Evolutionary conservation across 495 filamentous ascomycete genomes (phyloP), one percentile per base, ranked within the genome.

Genomic region (Polyplosphaeria fusca): DNA sequence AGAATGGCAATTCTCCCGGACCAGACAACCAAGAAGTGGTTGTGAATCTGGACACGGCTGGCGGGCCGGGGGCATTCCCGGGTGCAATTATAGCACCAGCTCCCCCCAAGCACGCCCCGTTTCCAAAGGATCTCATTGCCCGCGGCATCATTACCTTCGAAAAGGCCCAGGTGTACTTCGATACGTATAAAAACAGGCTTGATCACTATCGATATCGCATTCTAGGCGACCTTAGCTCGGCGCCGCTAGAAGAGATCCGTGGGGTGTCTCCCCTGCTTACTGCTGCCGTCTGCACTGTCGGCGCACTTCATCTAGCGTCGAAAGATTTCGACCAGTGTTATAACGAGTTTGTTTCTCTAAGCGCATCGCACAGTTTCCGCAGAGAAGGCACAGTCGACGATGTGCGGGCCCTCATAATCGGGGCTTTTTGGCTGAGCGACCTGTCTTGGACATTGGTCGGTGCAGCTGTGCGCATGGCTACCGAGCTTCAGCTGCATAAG

Each of bases 171-270:
- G 43, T 52, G 2, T 55, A 69, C 13, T 68, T 68, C 32, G 66
- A 72, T 30, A 60, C 62, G 25, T 73, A 73, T 44, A 55, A 65
- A 37, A 44, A 63, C 12, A 58, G 70, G 14, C 47, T 74, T n/a
- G 69, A 74, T 59, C 70, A 71, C 37, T 69, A 69, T 27, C 38
- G 71, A n/a, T 73, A 74, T 54, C 62, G 63, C 5, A 69, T 71
- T n/a, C 42, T 72, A 3, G 67, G 70, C 0, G 69, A 68, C 20
- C 65, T 35, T 7, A 7, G 7, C 30, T 7, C 67, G 41, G 63
- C 50, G 37, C 66, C 54, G 18, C 41, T 73, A 11, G 64, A 67
- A 27, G 59, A 55, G 0, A 60, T 73, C 0, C 61, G 64, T 16
- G 28, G 42, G 19, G 44, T 54, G 14, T 73, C 70, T 3, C 64